Base-by-base conservation (phyloP, 1,284 basidiomycete species). In the Austroboletus niveus region DNA sequence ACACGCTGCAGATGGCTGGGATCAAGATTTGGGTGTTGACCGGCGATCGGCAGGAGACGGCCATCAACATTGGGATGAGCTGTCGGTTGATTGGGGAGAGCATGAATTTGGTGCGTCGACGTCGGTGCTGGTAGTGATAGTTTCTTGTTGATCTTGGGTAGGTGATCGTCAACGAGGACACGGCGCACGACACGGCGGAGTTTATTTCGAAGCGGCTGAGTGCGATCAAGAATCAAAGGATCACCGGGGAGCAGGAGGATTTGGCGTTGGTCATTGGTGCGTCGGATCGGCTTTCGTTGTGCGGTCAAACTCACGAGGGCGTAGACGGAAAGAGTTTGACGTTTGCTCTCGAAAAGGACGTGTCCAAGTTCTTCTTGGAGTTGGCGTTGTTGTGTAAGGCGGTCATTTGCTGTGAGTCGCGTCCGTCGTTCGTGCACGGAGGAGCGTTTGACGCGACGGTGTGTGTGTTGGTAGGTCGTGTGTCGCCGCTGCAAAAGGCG, bases 21-120 rank as follows among this genome's bases (percentile, higher is more conserved):
- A 98, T 99, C 74, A 98, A 98, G 85, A 88, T 99, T 35, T 99
- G 97, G 97, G 94, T 99, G 10, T 74, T 99, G 45, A 99, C 97
- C 1, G 97, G 97, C 2, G 97, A 99, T 71, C 78, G 96, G 56
- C 96, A 99, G 74, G 97, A 99, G 72, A 99, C 97, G 2, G 97
- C 97, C 12, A 98, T 99, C 74, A 99, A 99, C 65, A 99, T 99
- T 58, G 97, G 97, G 46, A 86, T 99, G 79, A 95, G 93, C 2
- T 99, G 96, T 75, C 84, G 94, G 55, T 72, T 99, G 57, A 98
- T 99, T 55, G 94, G 94, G 3, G 97, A 99, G 73, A 94, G 92
- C 14, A 99, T 99, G 97, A 98, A 97, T 68, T 63, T 99, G 73
- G 94, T 94, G 61, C 52, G 84, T 57, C 15, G 68, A 11, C 12